Conservation (phyloP, 768 basidiomycete genomes). For the Collybiopsis confluens region DNA sequence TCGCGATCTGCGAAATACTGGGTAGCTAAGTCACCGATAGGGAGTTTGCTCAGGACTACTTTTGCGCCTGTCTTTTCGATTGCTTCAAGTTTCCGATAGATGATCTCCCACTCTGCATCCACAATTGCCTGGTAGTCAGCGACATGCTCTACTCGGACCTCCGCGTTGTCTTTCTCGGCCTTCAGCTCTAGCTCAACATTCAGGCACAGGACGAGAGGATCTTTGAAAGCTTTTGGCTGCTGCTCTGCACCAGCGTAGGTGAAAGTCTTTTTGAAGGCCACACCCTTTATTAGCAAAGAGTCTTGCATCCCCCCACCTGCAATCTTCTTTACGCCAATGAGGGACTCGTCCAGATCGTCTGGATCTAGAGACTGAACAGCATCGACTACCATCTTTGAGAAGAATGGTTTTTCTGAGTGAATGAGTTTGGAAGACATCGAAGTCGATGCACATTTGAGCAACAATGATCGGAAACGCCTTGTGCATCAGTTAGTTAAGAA, state of each 20-base stretch:
- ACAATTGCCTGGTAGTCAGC: constrained; percentile 99
- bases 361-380: constrained; percentile 92
- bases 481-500: constrained; percentile 12
- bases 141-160: constrained; percentile 94
- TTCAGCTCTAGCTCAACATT: constrained; percentile 99
- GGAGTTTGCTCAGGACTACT: constrained; percentile 95
- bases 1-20: constrained; percentile 99
- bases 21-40: constrained; percentile 97
- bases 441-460: constrained; percentile 95
- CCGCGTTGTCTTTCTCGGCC: constrained; percentile 99
- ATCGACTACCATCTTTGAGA: constrained; percentile 98
- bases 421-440: constrained; percentile 99
- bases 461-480: constrained; percentile 91
- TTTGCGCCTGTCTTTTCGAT: constrained; percentile 96
- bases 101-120: constrained; percentile 99
- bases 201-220: constrained; percentile 88
- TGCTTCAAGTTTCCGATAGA: constrained; percentile 93
- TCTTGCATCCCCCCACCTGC: constrained; percentile 98
- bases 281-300: constrained; percentile 82
- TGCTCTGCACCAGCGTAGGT: constrained; percentile 99
- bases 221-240: constrained; percentile 87
- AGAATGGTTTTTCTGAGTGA: constrained; percentile 98
- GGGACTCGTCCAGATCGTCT: constrained; percentile 88
- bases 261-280: constrained; percentile 99
- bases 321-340: constrained; percentile 97